Base-by-base conservation (phyloP, 148 eudicot genomes). In the Diospyros lotus region DNA sequence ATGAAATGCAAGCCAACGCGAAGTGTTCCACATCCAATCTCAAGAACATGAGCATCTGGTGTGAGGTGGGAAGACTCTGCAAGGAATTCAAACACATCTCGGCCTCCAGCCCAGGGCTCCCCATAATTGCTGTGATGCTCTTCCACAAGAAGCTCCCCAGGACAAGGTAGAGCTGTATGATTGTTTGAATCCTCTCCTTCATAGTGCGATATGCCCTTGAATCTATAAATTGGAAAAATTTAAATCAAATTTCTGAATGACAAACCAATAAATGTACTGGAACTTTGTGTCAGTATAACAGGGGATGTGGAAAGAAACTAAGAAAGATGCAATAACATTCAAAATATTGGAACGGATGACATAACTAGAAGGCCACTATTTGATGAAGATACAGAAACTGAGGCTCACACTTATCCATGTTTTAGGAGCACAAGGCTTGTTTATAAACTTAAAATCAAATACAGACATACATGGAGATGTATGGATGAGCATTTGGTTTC, bases 91-190 rank as follows among this genome's bases (percentile, higher is more conserved):
- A 89, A 94, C 46, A 94, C 97, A 54, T 94, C 98, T 70, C 98
- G 74, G 5, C 98, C 98, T 58, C 98, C 98, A 43, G 97, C 98
- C 98, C 98, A 94, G 45, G 98, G 98, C 81, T 94, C 98, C 58
- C 98, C 98, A 70, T 94, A 94, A 76, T 94, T 92, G 91, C 97
- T 92, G 73, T 94, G 97, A 82, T 94, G 98, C 79, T 92, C 87
- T 78, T 94, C 98, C 14, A 94, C 98, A n/a, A 94, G 92, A 28
- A 94, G 96, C 81, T 89, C 96, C 15, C 93, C 88, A 2, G 97
- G 98, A 75, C 98, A 94, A 50, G 96, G 97, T 42, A 94, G 80
- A 71, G 96, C 89, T 9, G 98, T 94, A 77, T 90, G 97, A 77
- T 94, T 92, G 73, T 75, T 84, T 75, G 88, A 80, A 75, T 90